Conservation (phyloP, 1,284 basidiomycete genomes). For the Ganoderma boninense region DNA sequence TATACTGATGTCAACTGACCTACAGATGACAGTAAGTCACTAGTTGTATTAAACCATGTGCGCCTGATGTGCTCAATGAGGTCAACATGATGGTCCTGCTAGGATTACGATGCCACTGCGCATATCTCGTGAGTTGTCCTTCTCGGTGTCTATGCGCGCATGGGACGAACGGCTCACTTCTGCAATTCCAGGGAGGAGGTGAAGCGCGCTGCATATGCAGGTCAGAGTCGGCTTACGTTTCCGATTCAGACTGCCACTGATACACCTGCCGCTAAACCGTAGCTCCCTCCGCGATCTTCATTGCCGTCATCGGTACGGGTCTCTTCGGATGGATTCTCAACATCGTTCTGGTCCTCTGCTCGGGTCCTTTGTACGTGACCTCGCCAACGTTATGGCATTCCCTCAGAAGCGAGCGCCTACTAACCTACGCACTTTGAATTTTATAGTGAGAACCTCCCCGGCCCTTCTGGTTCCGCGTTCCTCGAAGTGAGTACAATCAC, state of each 20-base stretch:
- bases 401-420: not conserved
- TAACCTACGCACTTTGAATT: not conserved
- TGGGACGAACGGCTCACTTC: not conserved
- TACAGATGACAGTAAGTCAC: constrained; percentile 69
- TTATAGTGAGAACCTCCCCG: constrained; percentile 66
- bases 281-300: constrained; percentile 83
- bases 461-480: constrained; percentile 73
- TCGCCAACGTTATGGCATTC: not conserved
- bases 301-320: constrained; percentile 89
- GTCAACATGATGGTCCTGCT: constrained; percentile 4
- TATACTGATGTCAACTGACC: not conserved
- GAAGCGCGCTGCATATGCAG: constrained; percentile 81
- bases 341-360: constrained; percentile 85
- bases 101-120: constrained; percentile 80
- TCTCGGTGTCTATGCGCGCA: no score
- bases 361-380: constrained; percentile 66
- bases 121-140: constrained; percentile 81
- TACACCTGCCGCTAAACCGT: constrained; percentile 37
- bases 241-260: not conserved
- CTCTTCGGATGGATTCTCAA: constrained; percentile 87
- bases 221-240: not conserved
- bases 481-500: constrained; percentile 55
- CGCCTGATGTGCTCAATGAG: not conserved
- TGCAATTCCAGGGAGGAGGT: constrained; percentile 78
- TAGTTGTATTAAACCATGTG: not conserved